Base-by-base conservation (phyloP, 305 asterid genomes). In the Solanum hybrid region DNA sequence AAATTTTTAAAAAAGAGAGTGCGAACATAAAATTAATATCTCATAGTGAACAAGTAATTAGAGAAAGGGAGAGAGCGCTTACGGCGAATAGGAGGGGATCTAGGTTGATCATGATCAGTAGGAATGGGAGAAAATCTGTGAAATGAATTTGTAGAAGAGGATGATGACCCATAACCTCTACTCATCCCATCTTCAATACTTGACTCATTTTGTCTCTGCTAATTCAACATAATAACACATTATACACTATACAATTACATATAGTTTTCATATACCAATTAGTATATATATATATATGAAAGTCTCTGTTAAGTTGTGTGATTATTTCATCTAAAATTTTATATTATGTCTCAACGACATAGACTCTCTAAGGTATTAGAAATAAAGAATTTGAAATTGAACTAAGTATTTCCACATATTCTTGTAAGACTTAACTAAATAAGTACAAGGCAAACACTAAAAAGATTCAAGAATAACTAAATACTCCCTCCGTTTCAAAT, bases 61-160 rank as follows among this genome's bases (percentile, higher is more conserved):
- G n/a, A 41, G 20, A 89, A 11, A 22, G 7, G 85, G 34, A 84
- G 7, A 24, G 26, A 32, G 84, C 33, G 87, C 96, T 93, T 90
- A 96, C 99, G 98, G 90, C 97, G 98, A 22, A 95, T 94, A 0
- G 97, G 98, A 90, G 96, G 31, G 90, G 93, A 90, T 94, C 93
- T 94, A 51, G 95, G 96, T 87, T 91, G 96, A 89, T 94, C 94
- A 29, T 89, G 92, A 27, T 93, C 86, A 29, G 92, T 72, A 10
- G 93, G 94, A 31, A 92, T 72, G 27, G 94, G 91, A 86, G 91
- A 91, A 81, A 91, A 93, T 87, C 93, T 93, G 90, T 83, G 95
- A 93, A 88, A 77, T 77, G 82, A 77, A 90, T 90, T 94, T 15
- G 98, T 94, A 26, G 98, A 94, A 10, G 99, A 96, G 26, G 99